Evolutionary conservation across 768 basidiomycete genomes (phyloP).

Genomic region (Pulveroboletus ravenelii): DNA sequence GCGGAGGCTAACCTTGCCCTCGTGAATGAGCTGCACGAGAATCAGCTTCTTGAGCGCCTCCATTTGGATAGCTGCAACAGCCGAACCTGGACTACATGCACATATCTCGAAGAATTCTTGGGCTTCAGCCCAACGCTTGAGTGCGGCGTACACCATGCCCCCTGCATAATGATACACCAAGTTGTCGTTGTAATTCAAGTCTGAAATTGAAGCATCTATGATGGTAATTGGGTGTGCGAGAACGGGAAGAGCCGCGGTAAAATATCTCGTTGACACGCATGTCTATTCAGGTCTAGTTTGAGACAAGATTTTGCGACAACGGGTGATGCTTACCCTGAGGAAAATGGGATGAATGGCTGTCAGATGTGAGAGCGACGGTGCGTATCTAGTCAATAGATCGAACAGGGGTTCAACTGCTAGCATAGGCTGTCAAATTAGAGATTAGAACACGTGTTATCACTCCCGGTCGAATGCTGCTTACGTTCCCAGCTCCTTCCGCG

Average conservation of each 20-base stretch:
- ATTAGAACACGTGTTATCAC: conserved; percentile 1
- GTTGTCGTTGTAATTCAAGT: conserved; percentile 73
- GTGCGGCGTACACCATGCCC: conserved; percentile 58
- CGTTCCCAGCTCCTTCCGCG: conserved; percentile 47
- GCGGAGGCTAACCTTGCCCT: conserved; percentile 54
- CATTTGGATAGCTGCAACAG: conserved; percentile 66
- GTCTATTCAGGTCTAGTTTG: conserved; percentile 34
- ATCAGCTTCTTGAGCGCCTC: conserved; percentile 84
- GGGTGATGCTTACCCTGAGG: conserved; percentile 44
- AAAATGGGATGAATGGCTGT: conserved; percentile 71
- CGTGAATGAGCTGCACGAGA: conserved; percentile 71
- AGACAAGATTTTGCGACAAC: neutral
- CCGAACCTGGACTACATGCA: conserved; percentile 54
- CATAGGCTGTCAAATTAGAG: conserved; percentile 33
- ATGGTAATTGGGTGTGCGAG: conserved; percentile 60
- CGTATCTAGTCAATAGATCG: conserved; percentile 58
- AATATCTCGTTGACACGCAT: conserved; percentile 53
- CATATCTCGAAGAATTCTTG: conserved; percentile 80
- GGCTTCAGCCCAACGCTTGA: conserved; percentile 65
- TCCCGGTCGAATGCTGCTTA: conserved; percentile 30
- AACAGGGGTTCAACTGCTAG: conserved; percentile 55
- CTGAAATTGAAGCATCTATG: conserved; percentile 55
- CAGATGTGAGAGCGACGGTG: conserved; percentile 51
- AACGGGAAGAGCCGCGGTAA: conserved; percentile 53
- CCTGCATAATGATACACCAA: conserved; percentile 83